Evolutionary conservation across 2,329 filamentous ascomycete species (phyloP), one percentile per base, ranked within the genome.

Genomic region (Dactylonectria macrodidyma): DNA sequence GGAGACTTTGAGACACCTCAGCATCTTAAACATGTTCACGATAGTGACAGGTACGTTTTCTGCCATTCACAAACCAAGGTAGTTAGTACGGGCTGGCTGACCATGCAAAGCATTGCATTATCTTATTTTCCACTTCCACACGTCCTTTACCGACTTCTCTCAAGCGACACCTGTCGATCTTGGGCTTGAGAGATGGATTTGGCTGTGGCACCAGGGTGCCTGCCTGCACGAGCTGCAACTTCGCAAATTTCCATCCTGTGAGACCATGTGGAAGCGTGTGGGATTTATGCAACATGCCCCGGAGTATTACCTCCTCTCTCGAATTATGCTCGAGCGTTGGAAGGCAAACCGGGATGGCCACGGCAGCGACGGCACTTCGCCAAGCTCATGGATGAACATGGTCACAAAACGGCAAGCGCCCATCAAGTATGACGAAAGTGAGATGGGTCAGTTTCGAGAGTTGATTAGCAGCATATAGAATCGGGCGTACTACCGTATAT

Each of bases 191-290:
- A 14, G 38, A 8, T 61, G 59, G 59, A 46, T 54, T n/a, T n/a
- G 4, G 1, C 10, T 61, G 2, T 61, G 59, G 59, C 5, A 61
- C 24, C 50, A 41, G 10, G 59, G 59, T 8, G 36, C 34, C 3
- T 50, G 46, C n/a, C 8, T 44, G 1, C 2, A 54, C 6, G 59
- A 61, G 30, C 22, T 61, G 22, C n/a, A 33, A 9, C n/a, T 30
- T 6, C 46, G 48, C 2, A 33, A 12, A 48, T 44, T 12, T 26
- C 48, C 34, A 10, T 11, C 14, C 2, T 52, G 34, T 19, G 9
- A 46, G 19, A 36, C 52, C 9, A 54, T 61, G 48, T 61, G 59
- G 59, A 61, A 61, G n/a, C 47, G 59, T 10, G 47, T 54, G 36
- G 59, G 59, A n/a, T 61, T 61, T n/a, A 51, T 52, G 44, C 59